Percentiles rank a stretch among this genome's conserved stretches.
phyloP scores from a whole-genome alignment of 805 yeast genomes.

The Pichia kluyveri region DNA sequence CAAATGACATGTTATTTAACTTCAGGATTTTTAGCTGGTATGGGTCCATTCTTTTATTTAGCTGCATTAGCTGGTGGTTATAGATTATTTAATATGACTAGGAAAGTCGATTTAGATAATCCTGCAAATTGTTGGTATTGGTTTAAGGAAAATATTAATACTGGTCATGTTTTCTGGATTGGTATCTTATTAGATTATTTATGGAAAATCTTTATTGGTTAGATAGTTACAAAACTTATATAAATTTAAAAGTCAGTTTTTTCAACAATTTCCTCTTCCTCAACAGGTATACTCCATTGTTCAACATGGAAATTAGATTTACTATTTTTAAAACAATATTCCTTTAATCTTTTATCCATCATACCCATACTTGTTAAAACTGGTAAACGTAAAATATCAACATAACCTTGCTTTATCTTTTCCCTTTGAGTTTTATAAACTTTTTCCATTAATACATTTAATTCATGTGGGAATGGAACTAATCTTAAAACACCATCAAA shows the following conservation, averaged over 20 bases:
- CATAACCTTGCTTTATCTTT: constrained; percentile 77
- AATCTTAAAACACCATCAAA: constrained; percentile 64
- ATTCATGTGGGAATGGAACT: constrained; percentile 74
- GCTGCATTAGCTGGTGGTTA: constrained; percentile 62
- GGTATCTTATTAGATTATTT: constrained; percentile 64
- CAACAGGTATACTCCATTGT: constrained; percentile 97
- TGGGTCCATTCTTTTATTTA: constrained; percentile 78
- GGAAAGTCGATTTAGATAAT: constrained; percentile 64
- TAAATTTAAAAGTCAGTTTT: constrained; percentile 1
- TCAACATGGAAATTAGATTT: constrained; percentile 77
- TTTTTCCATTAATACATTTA: constrained; percentile 55
- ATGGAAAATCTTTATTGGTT: constrained; percentile 27
- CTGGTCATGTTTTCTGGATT: constrained; percentile 59
- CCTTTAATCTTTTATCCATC: constrained; percentile 68
- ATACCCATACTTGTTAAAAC: constrained; percentile 65
- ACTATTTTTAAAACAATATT: constrained; percentile 81
- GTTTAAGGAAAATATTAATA: constrained; percentile 67
- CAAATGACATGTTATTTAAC: constrained; percentile 57
- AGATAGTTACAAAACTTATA: neutral
- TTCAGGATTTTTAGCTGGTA: constrained; percentile 68
- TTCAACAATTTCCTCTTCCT: constrained; percentile 39
- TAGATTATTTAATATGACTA: constrained; percentile 61
- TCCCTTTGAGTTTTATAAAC: constrained; percentile 66
- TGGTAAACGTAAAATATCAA: constrained; percentile 69
- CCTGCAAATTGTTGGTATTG: constrained; percentile 79